Evolutionary conservation across 2,329 filamentous ascomycete genomes (phyloP).

Genomic region (Clarireedia homoeocarpa): DNA sequence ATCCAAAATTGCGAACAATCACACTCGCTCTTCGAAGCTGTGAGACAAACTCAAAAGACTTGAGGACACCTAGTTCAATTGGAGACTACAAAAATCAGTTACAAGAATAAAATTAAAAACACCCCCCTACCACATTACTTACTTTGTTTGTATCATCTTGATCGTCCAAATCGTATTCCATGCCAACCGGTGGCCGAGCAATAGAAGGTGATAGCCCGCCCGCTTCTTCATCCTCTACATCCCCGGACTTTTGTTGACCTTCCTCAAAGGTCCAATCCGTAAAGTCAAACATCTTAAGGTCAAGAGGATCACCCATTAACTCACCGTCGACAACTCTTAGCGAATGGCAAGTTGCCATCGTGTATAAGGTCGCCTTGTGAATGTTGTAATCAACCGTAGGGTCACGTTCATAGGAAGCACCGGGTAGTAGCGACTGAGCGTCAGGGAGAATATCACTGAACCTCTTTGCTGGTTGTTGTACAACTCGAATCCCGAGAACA

Average conservation of each 20-base stretch:
- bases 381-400: slow-evolving; percentile 50
- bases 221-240: slow-evolving; percentile 66
- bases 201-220: slow-evolving; percentile 77
- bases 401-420: slow-evolving; percentile 46
- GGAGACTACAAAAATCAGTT: slow-evolving; percentile 34
- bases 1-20: slow-evolving; percentile 80
- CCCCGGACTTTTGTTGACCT: slow-evolving; percentile 59
- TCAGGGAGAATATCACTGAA: slow-evolving; percentile 74
- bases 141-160: slow-evolving; percentile 25
- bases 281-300: slow-evolving; percentile 98
- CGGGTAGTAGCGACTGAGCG: slow-evolving; percentile 47
- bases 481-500: slow-evolving; percentile 79
- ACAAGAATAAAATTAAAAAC: slow-evolving; percentile 3
- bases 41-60: slow-evolving; percentile 90
- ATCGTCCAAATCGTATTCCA: slow-evolving; percentile 50
- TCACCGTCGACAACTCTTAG: slow-evolving; percentile 80
- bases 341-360: slow-evolving; percentile 97
- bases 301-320: slow-evolving; percentile 85
- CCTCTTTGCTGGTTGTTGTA: slow-evolving; percentile 49
- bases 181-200: slow-evolving; percentile 65
- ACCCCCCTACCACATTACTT: slow-evolving; percentile 10
- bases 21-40: slow-evolving; percentile 89
- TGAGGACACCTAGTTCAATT: slow-evolving; percentile 83
- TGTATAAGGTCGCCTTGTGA: slow-evolving; percentile 70
- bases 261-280: slow-evolving; percentile 91